Evolutionary conservation across 768 basidiomycete genomes (phyloP), one percentile per base, ranked within the genome.

Genomic region (Saitozyma sp.): DNA sequence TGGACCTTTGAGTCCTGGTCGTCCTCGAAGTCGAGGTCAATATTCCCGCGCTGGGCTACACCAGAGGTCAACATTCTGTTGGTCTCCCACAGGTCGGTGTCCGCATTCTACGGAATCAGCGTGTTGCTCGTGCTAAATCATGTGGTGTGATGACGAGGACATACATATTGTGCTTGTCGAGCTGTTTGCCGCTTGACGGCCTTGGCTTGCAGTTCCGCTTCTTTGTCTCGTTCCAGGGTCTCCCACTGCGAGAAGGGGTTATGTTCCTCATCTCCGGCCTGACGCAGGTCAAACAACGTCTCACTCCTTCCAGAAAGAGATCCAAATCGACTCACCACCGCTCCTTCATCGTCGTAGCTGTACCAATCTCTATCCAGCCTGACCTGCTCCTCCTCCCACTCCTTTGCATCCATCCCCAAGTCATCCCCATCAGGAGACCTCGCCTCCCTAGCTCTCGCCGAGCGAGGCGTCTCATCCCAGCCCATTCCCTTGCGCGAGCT

Each of bases 301-400:
- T 37, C 20, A 39, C n/a, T 9, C 13, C 10, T 29, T 46, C 46
- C 10, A 39, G 43, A 3, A n/a, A 16, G 40, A 9, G 49, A 20
- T 19, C 20, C 10, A 37, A 8, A 17, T 42, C 5, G 19, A 71
- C 78, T 71, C 62, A 89, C 89, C 17, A 92, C 82, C 2, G 86
- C 87, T 19, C 89, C 90, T 63, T 92, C 92, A 73, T 93, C 95
- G 20, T 90, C 91, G 50, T 89, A 88, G 56, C 86, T 88, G 76
- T 98, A 99, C 96, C 96, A 99, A 73, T 97, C 93, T 37, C 96
- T 84, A 79, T 99, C 96, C 73, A 97, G 75, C 62, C 84, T 84
- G 11, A 92, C 84, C 78, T 96, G 92, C 77, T 98, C 96, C 71
- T 97, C 95, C 78, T 97, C 96, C 96, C 95, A 99, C 73, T 96